Conservation (phyloP, 1,139 yeast species). For the Yamadazyma trypodendri region DNA sequence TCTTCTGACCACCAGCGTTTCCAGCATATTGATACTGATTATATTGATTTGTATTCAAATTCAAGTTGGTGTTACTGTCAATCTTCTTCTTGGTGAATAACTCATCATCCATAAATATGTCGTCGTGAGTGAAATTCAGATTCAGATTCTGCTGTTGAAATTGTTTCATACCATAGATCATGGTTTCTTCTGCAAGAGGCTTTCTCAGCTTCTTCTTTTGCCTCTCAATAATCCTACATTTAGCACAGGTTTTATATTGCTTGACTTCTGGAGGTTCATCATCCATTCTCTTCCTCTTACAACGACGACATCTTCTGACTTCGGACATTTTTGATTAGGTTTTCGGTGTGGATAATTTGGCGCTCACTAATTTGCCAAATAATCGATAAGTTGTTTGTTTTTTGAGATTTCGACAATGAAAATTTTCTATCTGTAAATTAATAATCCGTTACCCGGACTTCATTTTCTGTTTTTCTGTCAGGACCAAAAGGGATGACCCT, state of each 20-base stretch:
- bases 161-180: slow-evolving; percentile 49
- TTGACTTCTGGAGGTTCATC: slow-evolving; percentile 60
- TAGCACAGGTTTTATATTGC: slow-evolving; percentile 60
- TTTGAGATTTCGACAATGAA: not conserved
- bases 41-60: slow-evolving; percentile 15
- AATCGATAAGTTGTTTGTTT: slow-evolving; percentile 1
- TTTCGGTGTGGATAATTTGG: not conserved
- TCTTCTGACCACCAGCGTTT: slow-evolving; percentile 1
- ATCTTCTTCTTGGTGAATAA: slow-evolving; percentile 18
- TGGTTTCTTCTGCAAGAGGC: slow-evolving; percentile 49
- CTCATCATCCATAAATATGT: slow-evolving; percentile 29
- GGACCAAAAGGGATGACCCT: not conserved
- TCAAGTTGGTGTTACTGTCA: slow-evolving; percentile 11
- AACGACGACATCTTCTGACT: slow-evolving; percentile 54
- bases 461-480: not conserved
- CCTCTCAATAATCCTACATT: slow-evolving; percentile 56
- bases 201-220: slow-evolving; percentile 47
- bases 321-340: slow-evolving; percentile 18
- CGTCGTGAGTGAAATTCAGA: slow-evolving; percentile 43
- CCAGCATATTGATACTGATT: slow-evolving; percentile 13
- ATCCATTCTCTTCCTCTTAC: slow-evolving; percentile 57
- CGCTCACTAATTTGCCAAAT: not conserved
- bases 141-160: slow-evolving; percentile 43
- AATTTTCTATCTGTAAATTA: not conserved
- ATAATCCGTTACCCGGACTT: slow-evolving; percentile 2